A percentile compares a stretch with the other conserved stretches of the same genome.
These are phyloP conservation scores for Ophiocordyceps camponoti-leonardi DNA, from an alignment of 2,329 filamentous ascomycete genomes.

Conservation along the genomic window DNA sequence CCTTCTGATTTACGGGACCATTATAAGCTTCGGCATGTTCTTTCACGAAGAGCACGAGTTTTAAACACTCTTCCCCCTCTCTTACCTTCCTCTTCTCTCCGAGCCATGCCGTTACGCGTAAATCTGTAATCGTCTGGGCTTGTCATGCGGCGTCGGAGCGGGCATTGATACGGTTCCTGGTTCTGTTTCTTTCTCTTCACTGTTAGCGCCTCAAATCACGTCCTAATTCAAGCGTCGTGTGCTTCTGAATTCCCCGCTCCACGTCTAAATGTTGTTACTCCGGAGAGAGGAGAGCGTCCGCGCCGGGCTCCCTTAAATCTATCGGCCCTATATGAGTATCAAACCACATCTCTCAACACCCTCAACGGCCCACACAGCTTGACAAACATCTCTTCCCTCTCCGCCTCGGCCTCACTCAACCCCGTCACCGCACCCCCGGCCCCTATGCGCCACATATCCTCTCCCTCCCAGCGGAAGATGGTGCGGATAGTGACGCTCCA, in stretches of 20 bases:
- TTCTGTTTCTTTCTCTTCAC: not conserved
- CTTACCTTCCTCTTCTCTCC: no score
- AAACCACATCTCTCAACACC: constrained; percentile 24
- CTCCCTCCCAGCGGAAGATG: constrained; percentile 56
- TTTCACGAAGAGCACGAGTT: constrained; percentile 98
- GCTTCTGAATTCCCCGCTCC: not conserved
- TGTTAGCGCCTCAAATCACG: not conserved
- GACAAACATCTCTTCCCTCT: constrained; percentile 81
- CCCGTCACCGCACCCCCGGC: constrained; percentile 84
- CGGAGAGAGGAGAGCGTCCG: no score
- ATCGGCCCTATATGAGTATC: not conserved
- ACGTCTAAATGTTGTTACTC: not conserved
- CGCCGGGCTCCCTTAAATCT: not conserved
- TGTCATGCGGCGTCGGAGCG: not conserved
- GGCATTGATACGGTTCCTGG: not conserved
- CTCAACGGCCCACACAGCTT: constrained; percentile 46
- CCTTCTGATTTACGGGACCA: constrained; percentile 89
- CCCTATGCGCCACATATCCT: constrained; percentile 58
- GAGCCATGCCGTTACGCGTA: no score
- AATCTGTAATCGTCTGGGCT: not conserved
- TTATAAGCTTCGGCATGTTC: constrained; percentile 96
- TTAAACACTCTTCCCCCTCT: constrained; percentile 21
- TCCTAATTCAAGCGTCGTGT: not conserved
- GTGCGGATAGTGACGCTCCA: constrained; percentile 86
- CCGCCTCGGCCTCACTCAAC: constrained; percentile 60